phyloP scores from a whole-genome alignment of 1,284 basidiomycete species.

The Papiliotrema nemorosa region DNA sequence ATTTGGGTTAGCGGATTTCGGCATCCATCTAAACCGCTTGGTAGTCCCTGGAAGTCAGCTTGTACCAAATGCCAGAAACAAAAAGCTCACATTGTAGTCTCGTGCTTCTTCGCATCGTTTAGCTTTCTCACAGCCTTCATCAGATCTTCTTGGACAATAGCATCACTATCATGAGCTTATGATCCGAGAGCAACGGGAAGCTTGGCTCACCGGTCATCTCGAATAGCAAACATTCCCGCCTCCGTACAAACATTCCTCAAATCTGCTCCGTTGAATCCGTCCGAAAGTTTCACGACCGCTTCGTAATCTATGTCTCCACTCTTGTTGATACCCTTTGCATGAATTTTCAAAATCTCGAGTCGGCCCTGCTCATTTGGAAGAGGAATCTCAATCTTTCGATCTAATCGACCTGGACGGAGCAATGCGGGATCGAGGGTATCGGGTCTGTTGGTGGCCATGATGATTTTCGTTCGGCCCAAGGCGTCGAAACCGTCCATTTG shows the following conservation, averaged over 20 bases:
- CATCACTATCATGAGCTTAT: conserved; percentile 60
- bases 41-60: conserved; percentile 29
- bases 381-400: conserved; percentile 97
- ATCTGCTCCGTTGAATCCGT: conserved; percentile 93
- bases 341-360: conserved; percentile 96
- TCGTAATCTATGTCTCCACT: conserved; percentile 93
- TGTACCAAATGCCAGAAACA: background rate
- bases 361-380: conserved; percentile 94
- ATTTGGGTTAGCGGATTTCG: background rate
- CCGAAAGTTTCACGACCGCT: conserved; percentile 92
- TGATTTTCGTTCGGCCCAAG: conserved; percentile 90
- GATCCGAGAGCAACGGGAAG: background rate
- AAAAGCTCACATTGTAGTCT: conserved; percentile 60
- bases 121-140: conserved; percentile 98
- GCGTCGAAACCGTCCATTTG: conserved; percentile 99
- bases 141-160: conserved; percentile 88
- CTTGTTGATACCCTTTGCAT: conserved; percentile 92
- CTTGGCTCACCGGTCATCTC: conserved; percentile 73
- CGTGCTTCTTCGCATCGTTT: conserved; percentile 92
- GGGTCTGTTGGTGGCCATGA: conserved; percentile 97
- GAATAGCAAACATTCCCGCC: conserved; percentile 98
- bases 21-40: conserved; percentile 25
- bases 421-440: conserved; percentile 97
- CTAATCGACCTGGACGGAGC: conserved; percentile 89
- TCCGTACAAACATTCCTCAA: conserved; percentile 95